These are phyloP conservation scores for Rutidosis leptorrhynchoides DNA, from an alignment of 129 eudicot genomes.

Conservation along the genomic window DNA sequence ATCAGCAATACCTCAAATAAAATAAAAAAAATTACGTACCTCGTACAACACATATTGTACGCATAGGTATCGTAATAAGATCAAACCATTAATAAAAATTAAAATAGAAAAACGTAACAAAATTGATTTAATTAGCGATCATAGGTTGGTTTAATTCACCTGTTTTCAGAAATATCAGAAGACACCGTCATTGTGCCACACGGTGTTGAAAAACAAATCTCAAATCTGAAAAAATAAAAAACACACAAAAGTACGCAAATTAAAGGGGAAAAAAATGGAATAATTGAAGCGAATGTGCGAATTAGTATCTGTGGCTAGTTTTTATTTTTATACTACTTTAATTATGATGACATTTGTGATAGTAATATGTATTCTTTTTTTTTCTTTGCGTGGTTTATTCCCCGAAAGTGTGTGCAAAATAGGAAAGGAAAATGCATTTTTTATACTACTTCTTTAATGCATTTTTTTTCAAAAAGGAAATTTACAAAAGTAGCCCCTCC, in stretches of 20 bases:
- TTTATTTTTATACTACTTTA: background rate
- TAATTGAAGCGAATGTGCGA: slow-evolving; percentile 33
- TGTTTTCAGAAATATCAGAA: slow-evolving; percentile 20
- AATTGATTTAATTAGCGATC: slow-evolving; percentile 14
- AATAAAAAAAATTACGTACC: background rate
- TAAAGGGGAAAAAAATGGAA: slow-evolving; percentile 14
- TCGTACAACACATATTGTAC: background rate
- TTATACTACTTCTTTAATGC: too few species aligned
- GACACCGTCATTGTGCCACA: slow-evolving; percentile 22
- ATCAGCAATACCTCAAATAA: background rate
- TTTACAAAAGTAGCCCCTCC: too few species aligned
- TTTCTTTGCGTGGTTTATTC: too few species aligned
- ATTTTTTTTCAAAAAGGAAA: too few species aligned
- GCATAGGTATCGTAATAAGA: slow-evolving; percentile 1
- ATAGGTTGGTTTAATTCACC: slow-evolving; percentile 3
- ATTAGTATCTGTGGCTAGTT: slow-evolving; percentile 9
- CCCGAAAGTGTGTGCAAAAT: too few species aligned
- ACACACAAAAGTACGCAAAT: background rate
- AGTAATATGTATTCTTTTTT: too few species aligned
- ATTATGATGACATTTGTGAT: slow-evolving; percentile 6
- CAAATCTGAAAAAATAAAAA: background rate
- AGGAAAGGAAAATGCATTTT: too few species aligned
- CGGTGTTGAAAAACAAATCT: slow-evolving; percentile 19
- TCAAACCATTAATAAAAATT: slow-evolving; percentile 7
- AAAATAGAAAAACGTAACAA: background rate